A percentile compares a stretch with the other conserved stretches of the same genome.
Conservation (phyloP, 352 stramenopile genomes). For the Aphanomyces euteiches region DNA sequence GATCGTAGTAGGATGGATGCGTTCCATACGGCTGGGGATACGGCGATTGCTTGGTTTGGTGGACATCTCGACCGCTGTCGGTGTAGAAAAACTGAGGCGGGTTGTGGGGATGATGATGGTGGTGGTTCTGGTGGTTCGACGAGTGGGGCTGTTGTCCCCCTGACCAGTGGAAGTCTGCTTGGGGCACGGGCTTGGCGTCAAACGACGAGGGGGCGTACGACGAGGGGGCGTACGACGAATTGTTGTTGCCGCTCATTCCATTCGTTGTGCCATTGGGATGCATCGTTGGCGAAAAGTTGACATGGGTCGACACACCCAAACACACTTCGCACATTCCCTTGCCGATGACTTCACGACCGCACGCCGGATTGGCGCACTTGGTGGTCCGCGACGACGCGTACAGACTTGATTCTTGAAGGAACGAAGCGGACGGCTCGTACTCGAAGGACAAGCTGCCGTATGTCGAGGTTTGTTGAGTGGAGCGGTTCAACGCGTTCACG, state of each 20-base stretch:
- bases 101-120: not conserved
- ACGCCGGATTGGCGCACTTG: constrained; percentile 12
- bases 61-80: not conserved
- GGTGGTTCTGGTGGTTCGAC: no score
- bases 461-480: not conserved
- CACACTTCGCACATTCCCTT: constrained; percentile 27
- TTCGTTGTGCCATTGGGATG: not conserved
- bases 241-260: no score
- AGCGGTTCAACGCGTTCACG: not conserved
- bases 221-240: not conserved
- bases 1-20: not conserved
- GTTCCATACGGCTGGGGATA: not conserved
- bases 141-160: no score
- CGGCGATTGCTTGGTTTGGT: not conserved
- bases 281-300: constrained; percentile 28
- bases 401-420: not conserved
- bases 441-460: not conserved
- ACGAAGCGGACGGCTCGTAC: constrained; percentile 7
- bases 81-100: not conserved
- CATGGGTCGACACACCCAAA: constrained; percentile 14
- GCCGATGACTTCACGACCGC: constrained; percentile 18
- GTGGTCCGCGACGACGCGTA: not conserved
- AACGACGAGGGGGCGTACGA: not conserved
- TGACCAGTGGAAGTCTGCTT: not conserved
- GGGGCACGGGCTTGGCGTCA: not conserved